These are phyloP conservation scores for Gossypium australe DNA, from an alignment of 345 rosid genomes.

Conservation along the genomic window DNA sequence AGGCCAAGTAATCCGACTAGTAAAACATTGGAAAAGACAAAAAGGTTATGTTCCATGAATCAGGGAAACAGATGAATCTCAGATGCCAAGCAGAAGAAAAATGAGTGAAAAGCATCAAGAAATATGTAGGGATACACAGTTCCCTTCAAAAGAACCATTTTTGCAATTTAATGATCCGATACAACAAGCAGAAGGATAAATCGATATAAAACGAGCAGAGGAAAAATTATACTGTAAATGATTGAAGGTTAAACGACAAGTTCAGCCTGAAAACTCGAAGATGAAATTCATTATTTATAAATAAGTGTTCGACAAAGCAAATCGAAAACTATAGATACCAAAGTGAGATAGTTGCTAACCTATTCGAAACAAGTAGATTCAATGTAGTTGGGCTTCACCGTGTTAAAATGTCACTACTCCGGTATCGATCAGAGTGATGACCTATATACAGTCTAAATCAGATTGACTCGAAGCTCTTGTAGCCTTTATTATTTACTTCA, in stretches of 20 bases:
- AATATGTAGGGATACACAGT: neutral
- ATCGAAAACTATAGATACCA: conserved; percentile 13
- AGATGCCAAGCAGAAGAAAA: neutral
- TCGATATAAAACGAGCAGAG: neutral
- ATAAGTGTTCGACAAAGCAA: conserved; percentile 15
- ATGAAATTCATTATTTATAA: conserved; percentile 19
- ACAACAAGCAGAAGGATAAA: neutral
- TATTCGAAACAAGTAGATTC: conserved; percentile 16
- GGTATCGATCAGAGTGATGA: conserved; percentile 16
- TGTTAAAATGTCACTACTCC: conserved; percentile 14
- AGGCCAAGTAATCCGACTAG: neutral
- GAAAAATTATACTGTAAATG: neutral
- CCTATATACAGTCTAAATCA: conserved; percentile 32
- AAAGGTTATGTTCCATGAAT: no score
- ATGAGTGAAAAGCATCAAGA: neutral
- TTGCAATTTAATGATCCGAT: neutral
- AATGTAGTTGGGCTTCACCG: conserved; percentile 11
- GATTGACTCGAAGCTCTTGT: conserved; percentile 19
- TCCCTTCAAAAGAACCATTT: neutral
- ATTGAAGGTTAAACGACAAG: neutral
- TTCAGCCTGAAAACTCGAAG: no score
- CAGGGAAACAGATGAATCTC: neutral
- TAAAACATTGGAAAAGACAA: neutral
- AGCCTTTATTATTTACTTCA: conserved; percentile 22
- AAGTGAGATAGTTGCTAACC: conserved; percentile 15